Evolutionary conservation across 805 yeast species (phyloP), one percentile per base, ranked within the genome.

Genomic region (Ogataea henricii): DNA sequence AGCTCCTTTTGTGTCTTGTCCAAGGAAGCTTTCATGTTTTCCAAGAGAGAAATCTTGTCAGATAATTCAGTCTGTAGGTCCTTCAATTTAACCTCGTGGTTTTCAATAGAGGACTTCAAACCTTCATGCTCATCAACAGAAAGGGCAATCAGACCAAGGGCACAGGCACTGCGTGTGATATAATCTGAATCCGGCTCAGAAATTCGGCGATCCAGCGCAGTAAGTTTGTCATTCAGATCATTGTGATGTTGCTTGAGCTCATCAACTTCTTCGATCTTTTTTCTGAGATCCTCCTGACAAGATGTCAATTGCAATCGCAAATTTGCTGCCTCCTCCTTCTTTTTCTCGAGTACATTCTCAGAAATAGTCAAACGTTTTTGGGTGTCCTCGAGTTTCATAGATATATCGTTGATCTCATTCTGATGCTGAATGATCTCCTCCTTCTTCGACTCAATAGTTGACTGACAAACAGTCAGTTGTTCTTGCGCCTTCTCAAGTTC

Each of bases 121-220:
- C 20, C 13, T n/a, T 25, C 23, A 8, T 45, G 18, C 17, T 50
- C 48, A 4, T 16, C 23, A 7, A 14, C 16, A 4, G 52, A 26
- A 18, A 67, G 47, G 37, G 60, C 51, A 5, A 53, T 49, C 25
- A 62, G 45, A 5, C 66, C 64, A 39, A 54, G 62, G 18, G 40
- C 49, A 10, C 53, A 30, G 5, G 75, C 69, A 35, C 64, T 64
- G 8, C 52, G 53, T 8, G 43, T 43, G 20, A 69, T 46, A 42
- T 63, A 62, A 8, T 59, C 66, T 16, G 60, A 48, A 3, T 66
- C 53, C 8, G 79, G 78, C 9, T 52, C 48, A 6, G 53, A 57
- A 20, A 60, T 3, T 35, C 49, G 47, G 9, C 18, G 22, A 13
- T 55, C 47, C 44, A 52, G 36, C 1, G 40, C 13, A 4, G 40